A percentile compares a stretch with the other conserved stretches of the same genome.
Evolutionary conservation across 2,329 filamentous ascomycete species (phyloP).

Genomic region (Calonectria ilicicola): DNA sequence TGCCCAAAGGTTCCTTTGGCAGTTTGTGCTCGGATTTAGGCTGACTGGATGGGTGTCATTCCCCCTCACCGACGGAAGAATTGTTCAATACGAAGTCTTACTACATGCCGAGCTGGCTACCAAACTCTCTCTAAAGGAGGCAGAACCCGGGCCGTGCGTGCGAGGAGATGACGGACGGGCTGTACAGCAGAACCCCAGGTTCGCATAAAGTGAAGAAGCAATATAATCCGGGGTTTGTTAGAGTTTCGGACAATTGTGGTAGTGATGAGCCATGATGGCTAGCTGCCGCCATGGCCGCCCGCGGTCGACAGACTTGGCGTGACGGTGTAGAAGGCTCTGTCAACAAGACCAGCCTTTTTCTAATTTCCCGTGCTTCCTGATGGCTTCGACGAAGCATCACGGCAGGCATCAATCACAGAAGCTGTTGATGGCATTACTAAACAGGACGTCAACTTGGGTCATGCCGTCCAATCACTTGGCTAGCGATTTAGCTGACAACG

Average conservation of each 20-base stretch:
- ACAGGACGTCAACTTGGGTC: background rate
- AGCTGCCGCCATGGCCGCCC: background rate
- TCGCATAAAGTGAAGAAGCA: background rate
- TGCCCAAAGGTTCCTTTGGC: slow-evolving; percentile 4
- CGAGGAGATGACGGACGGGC: background rate
- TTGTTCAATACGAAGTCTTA: background rate
- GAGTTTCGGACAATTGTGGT: background rate
- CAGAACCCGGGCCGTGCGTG: background rate
- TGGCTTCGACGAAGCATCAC: background rate
- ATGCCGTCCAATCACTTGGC: background rate
- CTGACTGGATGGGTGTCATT: slow-evolving; percentile 7
- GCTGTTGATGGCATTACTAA: background rate
- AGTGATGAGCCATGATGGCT: background rate
- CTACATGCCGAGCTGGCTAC: background rate
- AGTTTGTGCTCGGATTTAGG: background rate
- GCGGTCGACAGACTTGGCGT: no score
- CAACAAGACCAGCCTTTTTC: background rate
- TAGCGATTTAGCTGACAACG: background rate
- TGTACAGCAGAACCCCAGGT: background rate
- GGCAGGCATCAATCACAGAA: background rate
- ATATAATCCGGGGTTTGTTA: background rate
- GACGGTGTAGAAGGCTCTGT: background rate
- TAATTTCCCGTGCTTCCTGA: background rate
- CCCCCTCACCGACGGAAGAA: background rate
- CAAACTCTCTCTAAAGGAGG: background rate